Conservation (phyloP, 805 yeast species). For the Yamadazyma philogaea region DNA sequence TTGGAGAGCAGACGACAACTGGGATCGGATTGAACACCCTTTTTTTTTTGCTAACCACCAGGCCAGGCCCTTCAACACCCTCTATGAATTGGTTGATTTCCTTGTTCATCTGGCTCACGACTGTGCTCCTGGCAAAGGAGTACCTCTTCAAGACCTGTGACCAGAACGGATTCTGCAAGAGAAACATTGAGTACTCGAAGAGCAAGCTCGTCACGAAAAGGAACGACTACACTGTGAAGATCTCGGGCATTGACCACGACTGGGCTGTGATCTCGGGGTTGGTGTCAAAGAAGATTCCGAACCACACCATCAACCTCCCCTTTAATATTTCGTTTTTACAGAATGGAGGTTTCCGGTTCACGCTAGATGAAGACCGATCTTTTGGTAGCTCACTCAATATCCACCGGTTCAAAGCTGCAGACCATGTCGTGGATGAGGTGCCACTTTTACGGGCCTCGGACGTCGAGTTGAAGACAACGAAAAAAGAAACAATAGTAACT, state of each 20-base stretch:
- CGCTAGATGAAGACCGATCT: conserved; percentile 58
- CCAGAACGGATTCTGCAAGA: conserved; percentile 77
- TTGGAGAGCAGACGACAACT: neutral
- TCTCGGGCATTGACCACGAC: neutral
- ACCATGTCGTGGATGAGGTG: conserved; percentile 12
- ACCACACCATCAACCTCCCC: conserved; percentile 41
- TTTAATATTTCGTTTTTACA: conserved; percentile 56
- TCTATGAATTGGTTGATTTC: neutral
- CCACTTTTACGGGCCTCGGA: conserved; percentile 21
- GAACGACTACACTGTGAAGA: conserved; percentile 3
- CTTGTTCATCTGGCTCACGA: neutral
- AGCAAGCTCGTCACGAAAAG: conserved; percentile 2
- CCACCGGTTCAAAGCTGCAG: conserved; percentile 56
- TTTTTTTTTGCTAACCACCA: neutral
- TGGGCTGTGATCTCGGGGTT: conserved; percentile 8
- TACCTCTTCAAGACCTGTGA: conserved; percentile 74
- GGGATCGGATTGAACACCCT: neutral
- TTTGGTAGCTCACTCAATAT: conserved; percentile 25
- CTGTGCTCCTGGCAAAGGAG: conserved; percentile 47
- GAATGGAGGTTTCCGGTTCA: conserved; percentile 58
- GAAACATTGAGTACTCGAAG: conserved; percentile 69
- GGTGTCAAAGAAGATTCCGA: conserved; percentile 6
- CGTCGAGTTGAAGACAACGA: conserved; percentile 4
- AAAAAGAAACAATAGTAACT: neutral
- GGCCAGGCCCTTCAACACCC: neutral